Conservation (phyloP, 345 rosid species). For the Geranium brycei region DNA sequence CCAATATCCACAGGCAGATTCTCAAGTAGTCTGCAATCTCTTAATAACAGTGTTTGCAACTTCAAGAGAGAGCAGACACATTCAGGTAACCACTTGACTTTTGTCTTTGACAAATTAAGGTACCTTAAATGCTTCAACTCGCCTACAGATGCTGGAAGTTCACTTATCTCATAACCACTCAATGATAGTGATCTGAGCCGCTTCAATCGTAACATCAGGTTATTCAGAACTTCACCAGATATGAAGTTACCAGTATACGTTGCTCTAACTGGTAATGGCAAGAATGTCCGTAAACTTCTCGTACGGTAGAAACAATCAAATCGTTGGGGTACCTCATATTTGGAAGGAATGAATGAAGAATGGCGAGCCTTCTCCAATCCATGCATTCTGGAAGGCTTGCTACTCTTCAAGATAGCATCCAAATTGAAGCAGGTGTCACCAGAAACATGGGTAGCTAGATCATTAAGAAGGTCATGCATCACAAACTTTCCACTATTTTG, state of each 20-base stretch:
- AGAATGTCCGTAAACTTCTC: slow-evolving; percentile 12
- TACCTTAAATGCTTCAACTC: slow-evolving; percentile 12
- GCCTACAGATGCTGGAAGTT: slow-evolving; percentile 11
- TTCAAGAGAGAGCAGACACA: slow-evolving; percentile 9
- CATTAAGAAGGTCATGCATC: slow-evolving; percentile 25
- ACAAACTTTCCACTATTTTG: slow-evolving; percentile 1
- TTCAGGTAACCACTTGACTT: slow-evolving; percentile 11
- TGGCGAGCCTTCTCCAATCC: slow-evolving; percentile 5
- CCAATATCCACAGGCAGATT: slow-evolving; percentile 12
- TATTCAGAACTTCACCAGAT: background rate
- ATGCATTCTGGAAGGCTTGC: background rate
- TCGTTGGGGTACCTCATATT: slow-evolving; percentile 4
- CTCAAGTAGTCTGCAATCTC: slow-evolving; percentile 7
- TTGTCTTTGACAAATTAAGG: slow-evolving; percentile 10
- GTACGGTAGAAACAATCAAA: slow-evolving; percentile 1
- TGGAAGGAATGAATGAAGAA: slow-evolving; percentile 1
- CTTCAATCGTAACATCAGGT: slow-evolving; percentile 8
- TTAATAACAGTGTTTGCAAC: slow-evolving; percentile 17
- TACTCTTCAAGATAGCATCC: background rate
- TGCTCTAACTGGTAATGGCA: background rate
- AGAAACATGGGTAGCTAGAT: slow-evolving; percentile 15
- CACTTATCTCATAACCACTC: slow-evolving; percentile 1
- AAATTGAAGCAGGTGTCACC: background rate
- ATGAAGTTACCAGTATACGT: background rate
- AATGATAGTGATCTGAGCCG: slow-evolving; percentile 14